Evolutionary conservation across 306 rosid species (phyloP).

Genomic region (Cucurbita pepo): DNA sequence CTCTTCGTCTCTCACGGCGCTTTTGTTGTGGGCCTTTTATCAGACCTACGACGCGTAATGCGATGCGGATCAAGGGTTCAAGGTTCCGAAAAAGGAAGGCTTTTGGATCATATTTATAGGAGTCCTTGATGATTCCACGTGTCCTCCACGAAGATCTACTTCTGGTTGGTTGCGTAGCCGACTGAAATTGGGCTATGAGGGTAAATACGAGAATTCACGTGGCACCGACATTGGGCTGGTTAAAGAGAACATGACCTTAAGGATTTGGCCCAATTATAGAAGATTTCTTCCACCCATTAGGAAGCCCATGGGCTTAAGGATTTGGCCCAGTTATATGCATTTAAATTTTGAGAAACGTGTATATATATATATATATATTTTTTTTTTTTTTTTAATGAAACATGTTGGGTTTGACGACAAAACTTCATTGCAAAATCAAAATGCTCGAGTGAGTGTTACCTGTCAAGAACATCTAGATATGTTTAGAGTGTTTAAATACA

Average conservation of each 20-base stretch:
- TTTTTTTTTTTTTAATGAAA: too few species aligned
- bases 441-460: too few species aligned
- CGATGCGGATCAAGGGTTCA: neutral
- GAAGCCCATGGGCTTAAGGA: too few species aligned
- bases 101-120: neutral
- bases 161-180: constrained; percentile 1
- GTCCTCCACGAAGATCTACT: neutral
- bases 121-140: neutral
- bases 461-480: too few species aligned
- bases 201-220: neutral
- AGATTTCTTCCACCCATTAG: too few species aligned
- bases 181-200: neutral
- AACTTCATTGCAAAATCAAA: too few species aligned
- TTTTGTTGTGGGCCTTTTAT: neutral
- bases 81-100: neutral
- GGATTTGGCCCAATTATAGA: too few species aligned
- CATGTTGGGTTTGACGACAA: too few species aligned
- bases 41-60: neutral
- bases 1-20: neutral
- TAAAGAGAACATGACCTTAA: neutral
- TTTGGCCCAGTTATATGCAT: too few species aligned
- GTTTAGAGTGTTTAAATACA: too few species aligned
- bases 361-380: too few species aligned
- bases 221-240: neutral
- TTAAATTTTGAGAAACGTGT: too few species aligned